Base-by-base conservation (phyloP, 1,284 basidiomycete species). In the Tilletia walkeri region DNA sequence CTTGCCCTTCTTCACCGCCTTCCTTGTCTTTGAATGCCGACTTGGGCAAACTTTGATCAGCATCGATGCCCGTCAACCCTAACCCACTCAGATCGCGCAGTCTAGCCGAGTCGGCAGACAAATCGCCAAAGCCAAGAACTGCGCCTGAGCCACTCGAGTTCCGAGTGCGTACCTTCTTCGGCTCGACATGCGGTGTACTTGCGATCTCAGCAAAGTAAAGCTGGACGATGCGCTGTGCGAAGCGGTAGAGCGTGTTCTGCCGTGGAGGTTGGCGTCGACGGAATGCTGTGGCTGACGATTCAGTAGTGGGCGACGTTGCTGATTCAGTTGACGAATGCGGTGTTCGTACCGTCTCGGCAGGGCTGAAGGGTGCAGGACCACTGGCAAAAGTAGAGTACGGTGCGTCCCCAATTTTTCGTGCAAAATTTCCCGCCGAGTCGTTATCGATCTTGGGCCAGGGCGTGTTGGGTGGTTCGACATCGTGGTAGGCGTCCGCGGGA, bases 181-280 rank as follows among this genome's bases (percentile, higher is more conserved):
- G n/a, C 36, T 41, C 38, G 59, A 63, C 59, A 38, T 63, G 34
- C 16, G 54, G 59, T 14, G 38, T n/a, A 63, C 59, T 63, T 16
- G 34, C 59, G 59, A 63, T 36, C 67, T 79, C 77, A 41, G 77
- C 70, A n/a, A 78, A 72, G 73, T 82, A 82, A 50, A 80, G 76
- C 53, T 79, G 78, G 63, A 80, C 72, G 47, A 82, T 74, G 39
- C 77, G 71, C 65, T 78, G 75, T 0, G 78, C 75, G 68, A 81
- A 81, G 20, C 78, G 74, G 34, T 71, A 69, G 50, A 71, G 75
- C 24, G 67, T 72, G 70, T 78, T 63, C 41, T 56, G 41, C n/a
- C 41, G 30, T 7, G 24, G 24, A 5, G 59, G 59, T 9, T 39
- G 16, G 12, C 59, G 30, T 39, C 59, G 30, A 12, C 59, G 24